phyloP scores from a whole-genome alignment of 768 basidiomycete species.

The Panaeolus cyanescens region DNA sequence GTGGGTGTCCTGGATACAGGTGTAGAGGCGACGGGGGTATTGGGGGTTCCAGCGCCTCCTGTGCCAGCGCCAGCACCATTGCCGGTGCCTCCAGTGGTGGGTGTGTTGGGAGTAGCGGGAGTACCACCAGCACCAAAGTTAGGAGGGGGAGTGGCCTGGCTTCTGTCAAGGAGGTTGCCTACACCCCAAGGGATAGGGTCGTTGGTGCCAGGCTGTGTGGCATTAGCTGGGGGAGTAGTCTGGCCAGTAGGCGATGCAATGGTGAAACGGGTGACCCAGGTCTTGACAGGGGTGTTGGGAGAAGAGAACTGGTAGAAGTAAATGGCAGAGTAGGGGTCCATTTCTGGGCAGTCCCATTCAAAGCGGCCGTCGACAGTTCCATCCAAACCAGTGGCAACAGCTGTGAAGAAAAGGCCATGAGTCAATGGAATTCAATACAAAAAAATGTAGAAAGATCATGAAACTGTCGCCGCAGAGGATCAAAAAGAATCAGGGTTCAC shows the following conservation, averaged over 20 bases:
- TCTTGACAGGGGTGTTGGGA: slow-evolving; percentile 35
- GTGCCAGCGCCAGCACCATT: background rate
- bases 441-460: background rate
- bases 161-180: slow-evolving; percentile 55
- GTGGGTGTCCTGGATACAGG: background rate
- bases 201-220: slow-evolving; percentile 52
- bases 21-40: background rate
- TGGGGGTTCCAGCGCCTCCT: background rate
- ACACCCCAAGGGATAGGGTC: slow-evolving; percentile 67
- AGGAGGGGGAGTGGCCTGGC: slow-evolving; percentile 40
- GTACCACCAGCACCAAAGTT: slow-evolving; percentile 13
- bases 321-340: slow-evolving; percentile 62
- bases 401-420: slow-evolving; percentile 33
- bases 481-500: background rate
- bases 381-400: slow-evolving; percentile 61
- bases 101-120: slow-evolving; percentile 8
- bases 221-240: slow-evolving; percentile 49
- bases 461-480: background rate
- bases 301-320: slow-evolving; percentile 83
- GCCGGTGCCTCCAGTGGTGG: background rate
- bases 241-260: slow-evolving; percentile 56
- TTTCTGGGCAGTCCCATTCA: slow-evolving; percentile 67
- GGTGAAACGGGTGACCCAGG: slow-evolving; percentile 80
- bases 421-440: background rate
- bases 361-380: slow-evolving; percentile 57